Evolutionary conservation across 2,329 filamentous ascomycete species (phyloP).

Genomic region (Diplodia sapinea): DNA sequence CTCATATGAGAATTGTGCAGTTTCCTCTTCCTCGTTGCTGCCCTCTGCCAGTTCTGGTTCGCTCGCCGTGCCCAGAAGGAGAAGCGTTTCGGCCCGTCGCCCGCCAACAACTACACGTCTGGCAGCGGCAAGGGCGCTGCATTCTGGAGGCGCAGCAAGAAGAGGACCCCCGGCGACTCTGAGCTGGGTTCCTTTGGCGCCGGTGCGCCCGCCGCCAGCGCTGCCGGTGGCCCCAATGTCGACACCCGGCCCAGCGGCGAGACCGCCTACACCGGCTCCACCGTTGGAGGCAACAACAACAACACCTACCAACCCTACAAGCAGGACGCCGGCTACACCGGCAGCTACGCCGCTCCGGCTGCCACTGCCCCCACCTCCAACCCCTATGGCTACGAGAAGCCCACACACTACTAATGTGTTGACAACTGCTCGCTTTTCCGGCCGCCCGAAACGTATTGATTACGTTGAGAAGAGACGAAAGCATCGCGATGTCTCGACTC

Average conservation of each 20-base stretch:
- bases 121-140: conserved; percentile 57
- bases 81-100: conserved; percentile 71
- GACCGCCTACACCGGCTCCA: conserved; percentile 58
- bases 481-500: not conserved
- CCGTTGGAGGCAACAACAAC: conserved; percentile 48
- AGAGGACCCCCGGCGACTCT: conserved; percentile 45
- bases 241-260: conserved; percentile 56
- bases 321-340: conserved; percentile 27
- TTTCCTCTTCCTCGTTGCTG: conserved; percentile 76
- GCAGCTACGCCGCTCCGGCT: conserved; percentile 41
- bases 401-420: conserved; percentile 6
- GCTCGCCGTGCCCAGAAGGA: conserved; percentile 74
- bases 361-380: conserved; percentile 47
- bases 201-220: conserved; percentile 38
- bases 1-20: conserved; percentile 47
- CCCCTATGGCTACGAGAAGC: conserved; percentile 49
- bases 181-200: conserved; percentile 51
- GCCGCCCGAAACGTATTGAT: not conserved
- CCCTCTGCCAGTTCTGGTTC: conserved; percentile 70
- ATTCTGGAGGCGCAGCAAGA: conserved; percentile 50
- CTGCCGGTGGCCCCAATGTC: conserved; percentile 37
- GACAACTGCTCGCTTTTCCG: not conserved
- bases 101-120: conserved; percentile 70
- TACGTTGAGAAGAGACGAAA: not conserved
- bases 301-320: conserved; percentile 41